Evolutionary conservation across 129 eudicot genomes (phyloP).

Genomic region (Daucus carota): DNA sequence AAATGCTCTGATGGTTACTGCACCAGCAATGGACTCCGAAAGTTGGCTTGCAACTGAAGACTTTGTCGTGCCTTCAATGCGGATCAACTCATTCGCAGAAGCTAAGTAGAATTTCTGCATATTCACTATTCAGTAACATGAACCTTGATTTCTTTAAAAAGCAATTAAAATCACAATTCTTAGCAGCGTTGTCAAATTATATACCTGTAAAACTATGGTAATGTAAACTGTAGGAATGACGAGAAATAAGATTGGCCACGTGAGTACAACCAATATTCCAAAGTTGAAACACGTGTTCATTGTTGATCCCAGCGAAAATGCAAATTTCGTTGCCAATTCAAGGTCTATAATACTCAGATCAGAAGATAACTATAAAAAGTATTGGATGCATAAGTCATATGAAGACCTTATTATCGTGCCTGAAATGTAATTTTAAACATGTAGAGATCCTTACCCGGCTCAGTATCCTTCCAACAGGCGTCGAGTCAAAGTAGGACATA

Average conservation of each 20-base stretch:
- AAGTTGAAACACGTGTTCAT: slow-evolving; percentile 36
- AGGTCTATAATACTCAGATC: slow-evolving; percentile 62
- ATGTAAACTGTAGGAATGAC: slow-evolving; percentile 41
- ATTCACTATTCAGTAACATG: neutral
- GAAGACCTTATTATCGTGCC: neutral
- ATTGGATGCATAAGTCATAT: slow-evolving; percentile 6
- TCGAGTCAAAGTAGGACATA: slow-evolving; percentile 73
- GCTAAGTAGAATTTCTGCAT: slow-evolving; percentile 48
- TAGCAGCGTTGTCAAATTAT: neutral
- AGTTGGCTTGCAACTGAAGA: slow-evolving; percentile 63
- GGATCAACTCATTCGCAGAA: slow-evolving; percentile 69
- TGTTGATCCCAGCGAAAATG: slow-evolving; percentile 31
- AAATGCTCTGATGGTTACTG: slow-evolving; percentile 66
- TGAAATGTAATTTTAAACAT: neutral
- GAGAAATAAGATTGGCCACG: slow-evolving; percentile 54
- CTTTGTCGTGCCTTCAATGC: slow-evolving; percentile 74
- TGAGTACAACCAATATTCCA: slow-evolving; percentile 41
- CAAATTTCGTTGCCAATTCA: slow-evolving; percentile 41
- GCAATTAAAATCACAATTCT: neutral
- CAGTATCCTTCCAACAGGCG: slow-evolving; percentile 81
- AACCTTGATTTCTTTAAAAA: neutral
- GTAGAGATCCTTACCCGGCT: slow-evolving; percentile 56
- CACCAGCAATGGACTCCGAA: slow-evolving; percentile 67
- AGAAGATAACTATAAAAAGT: slow-evolving; percentile 44
- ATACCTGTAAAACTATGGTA: slow-evolving; percentile 56